Conservation (phyloP, 75 land plant genomes). For the Pseudotsuga menziesii region DNA sequence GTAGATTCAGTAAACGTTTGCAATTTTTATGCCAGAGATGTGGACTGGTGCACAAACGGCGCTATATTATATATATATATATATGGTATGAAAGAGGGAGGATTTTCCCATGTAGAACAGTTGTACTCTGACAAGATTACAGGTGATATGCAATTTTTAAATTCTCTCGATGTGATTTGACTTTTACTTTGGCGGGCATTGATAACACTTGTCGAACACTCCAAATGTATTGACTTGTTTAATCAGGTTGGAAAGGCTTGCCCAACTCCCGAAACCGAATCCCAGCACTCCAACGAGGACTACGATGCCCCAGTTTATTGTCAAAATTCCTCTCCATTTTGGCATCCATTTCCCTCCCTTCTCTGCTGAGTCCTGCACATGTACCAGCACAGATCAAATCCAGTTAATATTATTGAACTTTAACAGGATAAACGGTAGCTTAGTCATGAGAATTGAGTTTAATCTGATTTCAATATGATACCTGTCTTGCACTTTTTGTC, state of each 20-base stretch:
- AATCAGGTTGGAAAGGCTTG: conserved; percentile 18
- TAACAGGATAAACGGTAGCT: not conserved
- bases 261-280: conserved; percentile 27
- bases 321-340: conserved; percentile 4
- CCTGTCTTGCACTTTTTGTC: conserved; percentile 16
- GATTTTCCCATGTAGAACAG: no score
- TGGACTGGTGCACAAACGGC: no score
- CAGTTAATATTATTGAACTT: not conserved
- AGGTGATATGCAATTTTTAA: no score
- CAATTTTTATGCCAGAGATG: no score
- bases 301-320: conserved; percentile 9
- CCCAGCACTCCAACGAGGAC: conserved; percentile 11
- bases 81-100: no score
- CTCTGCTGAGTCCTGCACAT: conserved; percentile 24
- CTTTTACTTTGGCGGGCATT: conserved; percentile 13
- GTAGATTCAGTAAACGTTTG: no score
- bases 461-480: not conserved
- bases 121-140: no score
- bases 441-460: not conserved
- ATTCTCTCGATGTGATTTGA: no score
- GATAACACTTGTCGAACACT: conserved; percentile 28
- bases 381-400: not conserved
- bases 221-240: conserved; percentile 23
- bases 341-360: conserved; percentile 15
- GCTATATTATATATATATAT: no score